These are phyloP conservation scores for Skeletonema potamos DNA, from an alignment of 108 stramenopile species.

Conservation along the genomic window DNA sequence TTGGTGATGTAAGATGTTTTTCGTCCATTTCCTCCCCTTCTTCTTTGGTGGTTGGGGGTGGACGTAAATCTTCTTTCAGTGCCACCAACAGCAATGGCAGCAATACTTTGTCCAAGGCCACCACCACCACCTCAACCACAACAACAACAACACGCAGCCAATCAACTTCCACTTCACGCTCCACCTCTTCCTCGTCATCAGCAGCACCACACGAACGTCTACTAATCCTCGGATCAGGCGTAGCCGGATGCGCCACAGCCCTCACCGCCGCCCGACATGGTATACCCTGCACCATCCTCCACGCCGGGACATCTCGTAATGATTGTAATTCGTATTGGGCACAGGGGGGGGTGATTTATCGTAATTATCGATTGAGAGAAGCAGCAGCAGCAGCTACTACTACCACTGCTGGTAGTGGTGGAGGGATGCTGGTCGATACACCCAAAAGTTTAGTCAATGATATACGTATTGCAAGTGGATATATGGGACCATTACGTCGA, in stretches of 20 bases:
- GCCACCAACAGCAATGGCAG: background rate
- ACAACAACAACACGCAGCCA: slow-evolving; percentile 8
- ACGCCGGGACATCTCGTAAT: slow-evolving; percentile 56
- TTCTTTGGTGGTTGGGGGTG: background rate
- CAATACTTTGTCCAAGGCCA: too few relatives aligned
- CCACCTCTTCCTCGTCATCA: background rate
- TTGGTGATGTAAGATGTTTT: slow-evolving; percentile 30
- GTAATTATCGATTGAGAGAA: slow-evolving; percentile 48
- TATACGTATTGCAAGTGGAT: slow-evolving; percentile 56
- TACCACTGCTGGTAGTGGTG: background rate
- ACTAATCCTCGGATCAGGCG: slow-evolving; percentile 79
- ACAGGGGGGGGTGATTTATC: slow-evolving; percentile 95
- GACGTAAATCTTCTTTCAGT: background rate
- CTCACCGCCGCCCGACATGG: slow-evolving; percentile 71
- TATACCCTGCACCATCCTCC: slow-evolving; percentile 73
- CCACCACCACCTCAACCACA: background rate
- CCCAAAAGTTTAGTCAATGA: slow-evolving; percentile 75
- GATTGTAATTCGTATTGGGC: slow-evolving; percentile 98
- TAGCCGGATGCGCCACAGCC: slow-evolving; percentile 83
- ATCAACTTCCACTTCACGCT: too few relatives aligned
- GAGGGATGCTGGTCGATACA: slow-evolving; percentile 59
- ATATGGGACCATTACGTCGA: background rate
- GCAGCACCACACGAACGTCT: slow-evolving; percentile 53
- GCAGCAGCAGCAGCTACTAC: background rate
- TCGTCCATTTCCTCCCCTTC: background rate